Evolutionary conservation across 768 basidiomycete genomes (phyloP).

Genomic region (Jaapia argillacea): DNA sequence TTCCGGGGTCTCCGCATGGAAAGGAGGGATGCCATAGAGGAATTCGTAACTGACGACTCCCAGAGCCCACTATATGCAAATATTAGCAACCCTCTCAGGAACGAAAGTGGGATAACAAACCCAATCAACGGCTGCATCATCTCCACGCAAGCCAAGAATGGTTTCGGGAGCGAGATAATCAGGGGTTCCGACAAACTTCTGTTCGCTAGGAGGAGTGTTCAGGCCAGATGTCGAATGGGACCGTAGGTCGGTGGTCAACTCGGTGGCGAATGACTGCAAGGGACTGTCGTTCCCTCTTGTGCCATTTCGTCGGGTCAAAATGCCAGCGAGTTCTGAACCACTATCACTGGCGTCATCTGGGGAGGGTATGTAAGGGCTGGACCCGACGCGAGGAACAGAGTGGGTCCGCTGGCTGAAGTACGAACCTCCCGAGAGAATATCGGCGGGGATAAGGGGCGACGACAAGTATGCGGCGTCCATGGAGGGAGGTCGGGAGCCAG

Average conservation of each 20-base stretch:
- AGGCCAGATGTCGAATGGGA: constrained; percentile 59
- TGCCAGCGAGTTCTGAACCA: constrained; percentile 59
- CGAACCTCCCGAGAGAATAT: constrained; percentile 52
- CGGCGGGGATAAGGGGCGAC: constrained; percentile 60
- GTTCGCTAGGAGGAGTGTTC: constrained; percentile 70
- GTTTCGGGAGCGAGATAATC: constrained; percentile 96
- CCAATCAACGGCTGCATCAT: constrained; percentile 96
- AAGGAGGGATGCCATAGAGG: constrained; percentile 92
- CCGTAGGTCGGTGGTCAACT: constrained; percentile 73
- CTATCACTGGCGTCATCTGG: constrained; percentile 85
- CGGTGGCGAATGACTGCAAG: constrained; percentile 78
- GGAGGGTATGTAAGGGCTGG: constrained; percentile 56
- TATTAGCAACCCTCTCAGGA: constrained; percentile 8
- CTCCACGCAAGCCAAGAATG: constrained; percentile 89
- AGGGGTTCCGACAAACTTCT: constrained; percentile 95
- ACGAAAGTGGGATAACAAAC: constrained; percentile 34
- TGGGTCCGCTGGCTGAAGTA: constrained; percentile 69
- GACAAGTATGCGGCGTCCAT: constrained; percentile 73
- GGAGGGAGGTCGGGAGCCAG: constrained; percentile 74
- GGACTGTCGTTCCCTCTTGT: constrained; percentile 58
- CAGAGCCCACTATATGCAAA: constrained; percentile 75
- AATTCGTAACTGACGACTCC: constrained; percentile 99
- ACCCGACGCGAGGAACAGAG: constrained; percentile 45
- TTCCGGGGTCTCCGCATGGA: constrained; percentile 95
- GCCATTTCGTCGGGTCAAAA: constrained; percentile 21